Base-by-base conservation (phyloP, 108 stramenopile species). In the Fistulifera pelliculosa region DNA sequence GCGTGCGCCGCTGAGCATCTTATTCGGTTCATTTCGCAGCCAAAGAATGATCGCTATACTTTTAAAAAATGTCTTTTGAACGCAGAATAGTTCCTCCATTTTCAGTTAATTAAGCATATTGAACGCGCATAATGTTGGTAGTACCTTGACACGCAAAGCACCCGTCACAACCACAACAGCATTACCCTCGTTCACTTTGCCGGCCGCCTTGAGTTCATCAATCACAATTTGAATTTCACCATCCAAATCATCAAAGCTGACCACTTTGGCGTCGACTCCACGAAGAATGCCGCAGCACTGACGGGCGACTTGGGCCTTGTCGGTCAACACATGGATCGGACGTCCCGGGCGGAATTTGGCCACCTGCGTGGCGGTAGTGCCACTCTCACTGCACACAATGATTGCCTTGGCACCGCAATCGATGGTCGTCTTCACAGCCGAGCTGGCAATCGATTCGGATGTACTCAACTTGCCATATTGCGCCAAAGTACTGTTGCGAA, bases 311-410 rank as follows among this genome's bases (percentile, higher is more conserved):
- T 79, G 56, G 22, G 56, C 70, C 16, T 72, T 54, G 23, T 82
- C 69, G 0, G 94, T 95, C 58, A 94, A 64, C 49, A 87, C 87
- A 45, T 93, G 53, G 41, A 98, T 60, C 18, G 88, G 85, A 58
- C 93, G 66, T 28, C 73, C 73, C 4, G 96, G 97, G 49, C 96
- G 87, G 77, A 95, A 97, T 67, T 96, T 97, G 54, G 94, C 82
- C 38, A 97, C 73, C 44, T 88, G 76, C 27, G 81, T 80, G 1
- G 95, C 95, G n/a, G 90, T 95, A 54, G 56, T 76, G 40, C 98
- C 98, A 18, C 83, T 84, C 57, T 94, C 90, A 35, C 93, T 83
- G 58, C 94, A 58, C 21, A 96, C 96, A 40, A 96, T 70, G 56
- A 96, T 89, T 27, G 70, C 65, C 55, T 75, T 73, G 52, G 97